Evolutionary conservation across 2,329 filamentous ascomycete species (phyloP), one percentile per base, ranked within the genome.

Genomic region (Colletotrichum spinosum): DNA sequence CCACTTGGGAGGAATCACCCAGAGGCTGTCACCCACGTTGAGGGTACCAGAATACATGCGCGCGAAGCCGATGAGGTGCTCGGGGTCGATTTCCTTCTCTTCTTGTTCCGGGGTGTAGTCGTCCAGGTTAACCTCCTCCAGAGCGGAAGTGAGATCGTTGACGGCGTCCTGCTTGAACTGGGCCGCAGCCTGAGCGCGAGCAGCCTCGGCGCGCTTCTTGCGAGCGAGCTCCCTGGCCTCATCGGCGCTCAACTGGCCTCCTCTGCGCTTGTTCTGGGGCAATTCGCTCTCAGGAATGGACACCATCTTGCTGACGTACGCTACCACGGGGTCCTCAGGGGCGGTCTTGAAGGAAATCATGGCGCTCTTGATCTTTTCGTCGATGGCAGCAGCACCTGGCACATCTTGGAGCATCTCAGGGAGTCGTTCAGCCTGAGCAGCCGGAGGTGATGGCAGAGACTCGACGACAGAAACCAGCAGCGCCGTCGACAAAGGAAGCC

Each of bases 231-330:
- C 94, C 69, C 92, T 84, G 4, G 96, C 96, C 78, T 98, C 96
- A 68, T 97, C 96, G 1, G 93, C 91, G 44, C 88, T 97, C 73
- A 98, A 85, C 48, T 89, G 89, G 0, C 90, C 90, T 25, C 25
- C 25, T 13, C 88, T 85, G 50, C 93, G 86, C 77, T 91, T 97
- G 76, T 97, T 97, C 56, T 95, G 88, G 0, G 93, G 92, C 6
- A 99, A 82, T 72, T 99, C 95, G 77, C 93, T 97, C 73, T 97
- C 93, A 0, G 94, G 95, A 11, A 99, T 86, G 0, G 96, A 96
- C 2, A 98, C 92, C 94, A 99, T 97, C 77, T 99, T 99, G 80
- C 95, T 98, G 67, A 99, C 92, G 70, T 97, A 99, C 8, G 93
- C 95, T 2, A 99, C 93, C 0, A 97, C 89, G 0, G 95, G 94